Percentiles rank a stretch among this genome's conserved stretches.
phyloP scores from a whole-genome alignment of 2,329 filamentous ascomycete species.

The Cladosporium sp. region DNA sequence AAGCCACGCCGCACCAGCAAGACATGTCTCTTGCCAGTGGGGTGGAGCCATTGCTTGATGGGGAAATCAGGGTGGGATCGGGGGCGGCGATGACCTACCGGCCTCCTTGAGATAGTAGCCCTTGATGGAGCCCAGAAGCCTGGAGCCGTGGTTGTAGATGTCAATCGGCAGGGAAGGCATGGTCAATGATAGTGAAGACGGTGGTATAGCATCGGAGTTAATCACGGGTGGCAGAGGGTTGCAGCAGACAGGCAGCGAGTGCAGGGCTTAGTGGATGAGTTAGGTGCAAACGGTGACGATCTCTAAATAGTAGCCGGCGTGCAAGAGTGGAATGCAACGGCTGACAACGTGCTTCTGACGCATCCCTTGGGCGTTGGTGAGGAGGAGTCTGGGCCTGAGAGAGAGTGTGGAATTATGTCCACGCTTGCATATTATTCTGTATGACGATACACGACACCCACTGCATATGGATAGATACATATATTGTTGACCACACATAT shows the following conservation, averaged over 20 bases:
- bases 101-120: conserved; percentile 22
- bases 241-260: conserved; percentile 2
- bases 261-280: not conserved
- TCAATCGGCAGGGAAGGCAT: conserved; percentile 19
- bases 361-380: not conserved
- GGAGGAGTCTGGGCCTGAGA: not conserved
- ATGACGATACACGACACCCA: too few relatives aligned
- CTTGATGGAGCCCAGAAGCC: conserved; percentile 20
- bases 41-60: not conserved
- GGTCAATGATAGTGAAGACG: conserved; percentile 6
- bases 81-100: conserved; percentile 20
- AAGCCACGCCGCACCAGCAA: conserved; percentile 3
- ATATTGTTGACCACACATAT: not conserved
- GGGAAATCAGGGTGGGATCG: not conserved
- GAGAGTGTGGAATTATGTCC: too few relatives aligned
- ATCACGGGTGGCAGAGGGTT: conserved; percentile 3
- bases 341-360: conserved; percentile 1
- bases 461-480: not conserved
- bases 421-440: too few relatives aligned
- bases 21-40: conserved; percentile 14
- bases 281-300: conserved; percentile 11
- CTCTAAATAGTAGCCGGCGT: not conserved
- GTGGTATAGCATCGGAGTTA: conserved; percentile 13
- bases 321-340: not conserved
- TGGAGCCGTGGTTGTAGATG: conserved; percentile 18